Conservation (phyloP, 176 grass and related monocot genomes). For the Carex cristatella region DNA sequence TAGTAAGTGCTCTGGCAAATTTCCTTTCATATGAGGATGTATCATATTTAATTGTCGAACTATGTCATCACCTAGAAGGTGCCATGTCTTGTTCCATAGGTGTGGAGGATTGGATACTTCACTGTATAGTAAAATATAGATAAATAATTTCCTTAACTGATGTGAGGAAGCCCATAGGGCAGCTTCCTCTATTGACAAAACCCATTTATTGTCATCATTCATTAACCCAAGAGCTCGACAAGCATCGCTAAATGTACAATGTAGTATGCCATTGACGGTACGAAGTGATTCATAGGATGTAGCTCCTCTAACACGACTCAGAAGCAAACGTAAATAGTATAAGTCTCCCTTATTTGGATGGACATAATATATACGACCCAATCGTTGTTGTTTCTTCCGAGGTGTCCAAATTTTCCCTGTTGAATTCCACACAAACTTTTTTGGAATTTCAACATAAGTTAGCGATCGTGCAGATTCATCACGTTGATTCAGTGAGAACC, state of each 20-base stretch:
- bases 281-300: constrained; percentile 19
- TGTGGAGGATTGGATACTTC: not conserved
- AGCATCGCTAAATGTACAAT: constrained; percentile 7
- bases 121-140: constrained; percentile 14
- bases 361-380: constrained; percentile 29
- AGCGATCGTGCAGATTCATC: not conserved
- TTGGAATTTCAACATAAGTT: constrained; percentile 27
- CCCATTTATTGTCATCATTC: not conserved
- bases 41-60: not conserved
- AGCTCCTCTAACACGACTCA: constrained; percentile 2
- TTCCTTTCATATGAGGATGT: not conserved
- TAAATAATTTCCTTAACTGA: not conserved
- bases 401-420: not conserved
- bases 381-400: not conserved
- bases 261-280: not conserved
- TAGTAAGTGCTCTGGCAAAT: not conserved
- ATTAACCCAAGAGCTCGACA: constrained; percentile 23
- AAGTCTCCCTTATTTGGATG: constrained; percentile 17
- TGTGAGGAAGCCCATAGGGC: not conserved
- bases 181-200: not conserved
- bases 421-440: constrained; percentile 17
- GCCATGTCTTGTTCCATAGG: not conserved
- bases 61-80: constrained; percentile 20
- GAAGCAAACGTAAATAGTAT: constrained; percentile 23
- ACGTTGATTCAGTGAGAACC: constrained; percentile 16